Base-by-base conservation (phyloP, 2,329 filamentous ascomycete species). In the Ceratocystis colombiana region DNA sequence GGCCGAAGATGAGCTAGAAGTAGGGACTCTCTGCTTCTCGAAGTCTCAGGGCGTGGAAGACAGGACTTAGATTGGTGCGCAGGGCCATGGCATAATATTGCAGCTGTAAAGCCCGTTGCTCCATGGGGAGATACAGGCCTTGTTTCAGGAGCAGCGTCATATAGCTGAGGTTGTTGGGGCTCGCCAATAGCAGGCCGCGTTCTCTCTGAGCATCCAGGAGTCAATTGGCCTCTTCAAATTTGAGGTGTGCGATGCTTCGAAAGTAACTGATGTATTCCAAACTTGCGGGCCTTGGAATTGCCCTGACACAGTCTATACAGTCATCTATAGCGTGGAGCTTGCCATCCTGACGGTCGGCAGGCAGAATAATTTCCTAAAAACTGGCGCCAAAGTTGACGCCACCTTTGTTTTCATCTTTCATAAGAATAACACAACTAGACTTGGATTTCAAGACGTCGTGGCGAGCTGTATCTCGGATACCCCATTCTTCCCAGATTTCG, bases 311-410 rank as follows among this genome's bases (percentile, higher is more conserved):
- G 46, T 53, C 62, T 17, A 64, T 7, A 4, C 62, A 64, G 12
- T 25, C 4, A 25, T 25, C 22, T 25, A 25, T 25, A 25, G 22
- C 22, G 22, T 25, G 22, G 22, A 25, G 25, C 62, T 37, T 5
- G 28, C 41, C 8, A 37, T 64, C 62, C 46, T 53, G 46, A 6
- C 28, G 2, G 45, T 37, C 22, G 22, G 17, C 25, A 28, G 28
- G 44, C 46, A 45, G 41, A 20, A 50, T n/a, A 33, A 41, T 46
- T 46, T 64, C 62, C 45, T 50, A 53, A 30, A 64, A 50, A 37
- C 20, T 7, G 45, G 22, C 44, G 33, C 10, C 45, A 20, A 20
- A 44, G 20, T 41, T 45, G 5, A 12, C 22, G 15, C 15, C 28
- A 2, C 22, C 10, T 1, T 17, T 1, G 2, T 3, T 15, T 44